Evolutionary conservation across 2,329 filamentous ascomycete genomes (phyloP), one percentile per base, ranked within the genome.

Genomic region (Venturia asperata): DNA sequence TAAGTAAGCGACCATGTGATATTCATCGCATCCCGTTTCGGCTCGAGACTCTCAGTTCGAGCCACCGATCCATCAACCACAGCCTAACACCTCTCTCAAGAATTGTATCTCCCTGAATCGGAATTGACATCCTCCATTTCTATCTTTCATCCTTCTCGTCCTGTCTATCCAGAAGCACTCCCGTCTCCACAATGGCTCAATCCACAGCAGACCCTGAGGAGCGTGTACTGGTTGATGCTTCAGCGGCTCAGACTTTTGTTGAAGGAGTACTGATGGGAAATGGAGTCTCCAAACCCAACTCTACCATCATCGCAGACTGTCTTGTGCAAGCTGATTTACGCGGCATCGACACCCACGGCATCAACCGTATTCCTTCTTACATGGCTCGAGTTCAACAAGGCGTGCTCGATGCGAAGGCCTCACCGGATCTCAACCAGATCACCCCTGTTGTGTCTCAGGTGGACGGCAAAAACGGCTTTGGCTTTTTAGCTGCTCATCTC

Each of bases 311-410:
- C 15, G 85, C 89, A n/a, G 77, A 78, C 67, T 89, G 86, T 67
- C 83, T 93, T 1, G 81, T 92, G 0, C 83, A 85, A 43, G 90
- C 90, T 15, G 90, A 93, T 70, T 82, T 93, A 0, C 86, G 90
- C 49, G 90, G 89, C 62, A 86, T 92, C 34, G 90, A 93, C 72
- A 91, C 88, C 0, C 90, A 93, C 73, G 90, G 87, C 67, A 85
- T 89, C 73, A 91, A 90, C 74, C 85, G 90, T 6, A 85, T 93
- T 49, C 89, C 89, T 0, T 90, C 87, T 0, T 93, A 93, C 77
- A 84, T 92, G 78, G 81, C 84, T 64, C 86, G 90, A 21, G 83
- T 92, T 68, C 84, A 88, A 2, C 82, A 87, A 71, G 86, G 86
- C 1, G 87, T 89, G 1, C 82, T 93, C 9, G 80, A 89, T 69